Percentiles rank a stretch among this genome's conserved stretches.
Evolutionary conservation across 352 stramenopile species (phyloP).

Genomic region (Phytophthora sansomeana): DNA sequence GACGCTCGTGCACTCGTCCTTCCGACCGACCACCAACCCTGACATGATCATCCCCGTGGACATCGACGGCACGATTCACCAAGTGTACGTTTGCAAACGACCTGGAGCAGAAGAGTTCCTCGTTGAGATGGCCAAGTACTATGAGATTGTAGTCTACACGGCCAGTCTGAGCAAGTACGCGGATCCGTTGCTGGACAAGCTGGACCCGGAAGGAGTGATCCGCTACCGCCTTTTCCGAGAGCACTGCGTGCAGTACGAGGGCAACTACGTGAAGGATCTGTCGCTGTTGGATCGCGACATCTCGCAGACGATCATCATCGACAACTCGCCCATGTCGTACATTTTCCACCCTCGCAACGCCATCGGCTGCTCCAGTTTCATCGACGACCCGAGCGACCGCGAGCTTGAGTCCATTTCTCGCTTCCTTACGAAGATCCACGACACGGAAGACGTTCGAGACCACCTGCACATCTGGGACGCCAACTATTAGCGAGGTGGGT

Average conservation of each 20-base stretch:
- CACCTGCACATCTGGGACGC: conserved; percentile 77
- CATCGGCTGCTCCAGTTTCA: conserved; percentile 89
- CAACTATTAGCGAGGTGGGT: conserved; percentile 52
- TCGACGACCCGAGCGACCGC: conserved; percentile 89
- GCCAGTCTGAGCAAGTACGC: conserved; percentile 98
- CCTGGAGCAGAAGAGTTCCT: conserved; percentile 97
- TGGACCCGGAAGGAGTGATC: conserved; percentile 94
- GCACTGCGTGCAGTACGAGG: conserved; percentile 96
- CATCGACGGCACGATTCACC: conserved; percentile 89
- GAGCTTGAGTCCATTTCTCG: conserved; percentile 90
- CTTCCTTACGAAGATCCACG: conserved; percentile 65
- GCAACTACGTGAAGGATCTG: conserved; percentile 98
- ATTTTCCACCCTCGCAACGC: conserved; percentile 96
- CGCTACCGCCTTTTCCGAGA: conserved; percentile 93
- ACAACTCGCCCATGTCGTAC: conserved; percentile 99
- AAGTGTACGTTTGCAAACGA: conserved; percentile 93
- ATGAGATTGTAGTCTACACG: conserved; percentile 99
- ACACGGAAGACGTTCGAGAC: conserved; percentile 69
- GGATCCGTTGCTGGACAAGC: conserved; percentile 96
- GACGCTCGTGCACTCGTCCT: conserved; percentile 98
- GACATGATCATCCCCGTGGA: conserved; percentile 98
- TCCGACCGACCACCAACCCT: conserved; percentile 92
- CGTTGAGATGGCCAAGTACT: conserved; percentile 94
- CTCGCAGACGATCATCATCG: conserved; percentile 97
- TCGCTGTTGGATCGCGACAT: conserved; percentile 94